Evolutionary conservation across 2,329 filamentous ascomycete genomes (phyloP).

Genomic region (Metarhizium brunneum): DNA sequence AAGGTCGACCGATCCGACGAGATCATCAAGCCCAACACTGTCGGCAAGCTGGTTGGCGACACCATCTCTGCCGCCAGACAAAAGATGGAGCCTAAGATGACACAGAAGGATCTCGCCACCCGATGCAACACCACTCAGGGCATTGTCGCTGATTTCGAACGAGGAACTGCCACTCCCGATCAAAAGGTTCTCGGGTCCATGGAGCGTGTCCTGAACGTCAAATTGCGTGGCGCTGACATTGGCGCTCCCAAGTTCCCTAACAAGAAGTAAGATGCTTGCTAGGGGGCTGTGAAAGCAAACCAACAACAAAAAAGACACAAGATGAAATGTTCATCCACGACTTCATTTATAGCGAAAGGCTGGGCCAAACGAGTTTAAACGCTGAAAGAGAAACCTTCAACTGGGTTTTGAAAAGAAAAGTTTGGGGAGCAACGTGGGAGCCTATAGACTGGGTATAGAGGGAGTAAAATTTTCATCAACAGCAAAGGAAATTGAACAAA

Average conservation of each 20-base stretch:
- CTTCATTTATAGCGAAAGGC: constrained; percentile 3
- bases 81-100: constrained; percentile 87
- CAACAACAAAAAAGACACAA: neutral
- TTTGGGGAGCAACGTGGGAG: neutral
- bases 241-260: constrained; percentile 75
- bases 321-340: neutral
- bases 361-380: neutral
- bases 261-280: constrained; percentile 37
- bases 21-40: constrained; percentile 92
- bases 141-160: constrained; percentile 78
- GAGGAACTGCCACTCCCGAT: constrained; percentile 67
- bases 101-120: constrained; percentile 78
- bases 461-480: constrained; percentile 1
- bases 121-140: constrained; percentile 81
- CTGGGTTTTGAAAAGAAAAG: neutral
- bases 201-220: constrained; percentile 79
- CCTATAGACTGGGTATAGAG: constrained; percentile 9
- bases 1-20: constrained; percentile 97
- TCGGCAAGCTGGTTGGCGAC: constrained; percentile 71
- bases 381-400: neutral
- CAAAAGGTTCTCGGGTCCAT: constrained; percentile 72
- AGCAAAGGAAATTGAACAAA: neutral
- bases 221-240: constrained; percentile 78
- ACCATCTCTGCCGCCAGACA: constrained; percentile 74
- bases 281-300: neutral